Evolutionary conservation across 495 filamentous ascomycete species (phyloP).

Genomic region (Echria macrotheca): DNA sequence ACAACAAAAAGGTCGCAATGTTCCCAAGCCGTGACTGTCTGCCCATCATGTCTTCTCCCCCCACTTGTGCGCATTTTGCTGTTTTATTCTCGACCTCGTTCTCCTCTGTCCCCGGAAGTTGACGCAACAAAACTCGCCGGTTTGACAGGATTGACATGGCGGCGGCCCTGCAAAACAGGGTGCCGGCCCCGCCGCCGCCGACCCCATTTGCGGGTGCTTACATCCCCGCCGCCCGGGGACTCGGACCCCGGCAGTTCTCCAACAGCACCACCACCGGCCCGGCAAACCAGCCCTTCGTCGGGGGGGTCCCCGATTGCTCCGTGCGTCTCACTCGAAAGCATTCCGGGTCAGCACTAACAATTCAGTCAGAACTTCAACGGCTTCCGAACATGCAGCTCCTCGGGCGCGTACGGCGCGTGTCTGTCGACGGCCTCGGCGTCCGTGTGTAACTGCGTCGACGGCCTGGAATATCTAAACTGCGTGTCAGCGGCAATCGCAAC

Average conservation of each 20-base stretch:
- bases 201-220: background rate
- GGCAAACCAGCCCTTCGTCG: too few species aligned
- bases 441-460: slow-evolving; percentile 19
- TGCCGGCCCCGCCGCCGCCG: background rate
- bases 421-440: slow-evolving; percentile 5
- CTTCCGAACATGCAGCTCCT: slow-evolving; percentile 19
- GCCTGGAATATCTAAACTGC: slow-evolving; percentile 21
- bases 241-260: background rate
- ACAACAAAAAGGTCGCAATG: background rate
- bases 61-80: background rate
- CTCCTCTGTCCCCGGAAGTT: background rate
- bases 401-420: slow-evolving; percentile 18
- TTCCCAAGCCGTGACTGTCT: background rate
- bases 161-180: background rate
- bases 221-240: background rate
- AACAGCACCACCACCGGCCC: background rate
- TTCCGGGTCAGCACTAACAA: background rate
- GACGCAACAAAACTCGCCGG: background rate
- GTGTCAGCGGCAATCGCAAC: slow-evolving; percentile 18
- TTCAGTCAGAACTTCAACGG: slow-evolving; percentile 16
- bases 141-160: background rate
- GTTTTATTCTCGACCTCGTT: background rate
- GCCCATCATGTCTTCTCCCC: background rate
- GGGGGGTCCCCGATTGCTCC: background rate
- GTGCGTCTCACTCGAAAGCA: background rate